These are phyloP conservation scores for Aureobasidium sp. DNA, from an alignment of 2,329 filamentous ascomycete genomes.

Conservation along the genomic window DNA sequence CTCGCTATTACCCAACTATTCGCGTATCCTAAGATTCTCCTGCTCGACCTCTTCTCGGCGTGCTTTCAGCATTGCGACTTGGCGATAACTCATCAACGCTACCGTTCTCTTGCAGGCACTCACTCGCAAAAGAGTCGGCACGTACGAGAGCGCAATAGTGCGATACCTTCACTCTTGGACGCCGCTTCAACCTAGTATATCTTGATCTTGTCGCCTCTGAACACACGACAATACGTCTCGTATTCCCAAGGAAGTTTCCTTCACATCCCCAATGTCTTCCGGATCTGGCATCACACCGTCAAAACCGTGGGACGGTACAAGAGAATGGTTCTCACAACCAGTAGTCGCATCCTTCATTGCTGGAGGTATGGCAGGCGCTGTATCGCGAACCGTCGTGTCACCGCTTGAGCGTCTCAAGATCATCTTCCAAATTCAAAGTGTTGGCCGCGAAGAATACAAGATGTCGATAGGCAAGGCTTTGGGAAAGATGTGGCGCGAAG, in stretches of 20 bases:
- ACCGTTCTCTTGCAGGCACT: not conserved
- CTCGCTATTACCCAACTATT: not conserved
- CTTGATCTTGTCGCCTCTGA: not conserved
- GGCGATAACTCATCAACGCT: not conserved
- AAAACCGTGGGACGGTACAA: conserved; percentile 14
- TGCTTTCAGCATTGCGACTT: conserved; percentile 1
- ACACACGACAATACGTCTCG: not conserved
- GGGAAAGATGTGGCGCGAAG: conserved; percentile 91
- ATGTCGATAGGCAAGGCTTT: conserved; percentile 83
- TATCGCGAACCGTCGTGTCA: conserved; percentile 95
- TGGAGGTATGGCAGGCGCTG: conserved; percentile 86
- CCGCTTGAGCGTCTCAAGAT: conserved; percentile 95
- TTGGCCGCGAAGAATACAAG: conserved; percentile 84
- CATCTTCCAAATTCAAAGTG: conserved; percentile 91
- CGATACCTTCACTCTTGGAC: not conserved
- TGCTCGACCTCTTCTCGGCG: not conserved
- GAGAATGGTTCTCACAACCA: conserved; percentile 58
- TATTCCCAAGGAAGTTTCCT: not conserved
- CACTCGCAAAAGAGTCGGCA: not conserved
- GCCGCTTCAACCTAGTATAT: not conserved
- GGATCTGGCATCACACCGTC: conserved; percentile 7
- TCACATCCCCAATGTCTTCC: not conserved
- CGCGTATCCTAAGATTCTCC: not conserved
- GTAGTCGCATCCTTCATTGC: conserved; percentile 88
- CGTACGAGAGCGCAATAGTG: not conserved